phyloP scores from a whole-genome alignment of 768 basidiomycete species.

The Xerocomellus chrysenteron region DNA sequence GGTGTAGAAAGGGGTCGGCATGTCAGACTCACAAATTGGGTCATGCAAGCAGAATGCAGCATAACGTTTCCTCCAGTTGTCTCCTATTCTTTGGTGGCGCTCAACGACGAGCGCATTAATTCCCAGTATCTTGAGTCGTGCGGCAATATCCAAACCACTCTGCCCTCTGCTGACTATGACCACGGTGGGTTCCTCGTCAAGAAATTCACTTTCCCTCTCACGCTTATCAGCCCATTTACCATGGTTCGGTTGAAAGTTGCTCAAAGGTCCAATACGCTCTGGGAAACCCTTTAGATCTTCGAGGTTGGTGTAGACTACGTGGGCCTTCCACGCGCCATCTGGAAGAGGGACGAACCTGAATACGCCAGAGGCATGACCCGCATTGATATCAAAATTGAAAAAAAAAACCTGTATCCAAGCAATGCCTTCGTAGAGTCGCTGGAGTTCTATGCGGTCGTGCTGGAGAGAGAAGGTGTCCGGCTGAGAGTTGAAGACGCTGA shows the following conservation, averaged over 20 bases:
- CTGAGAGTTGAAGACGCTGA: slow-evolving; percentile 27
- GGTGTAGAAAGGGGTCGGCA: not conserved
- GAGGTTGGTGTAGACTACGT: slow-evolving; percentile 49
- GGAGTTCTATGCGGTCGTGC: slow-evolving; percentile 17
- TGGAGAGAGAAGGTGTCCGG: slow-evolving; percentile 24
- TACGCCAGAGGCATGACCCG: slow-evolving; percentile 42
- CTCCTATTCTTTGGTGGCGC: slow-evolving; percentile 27
- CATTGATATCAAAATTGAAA: slow-evolving; percentile 45
- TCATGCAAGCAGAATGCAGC: slow-evolving; percentile 31
- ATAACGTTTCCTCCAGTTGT: slow-evolving; percentile 34
- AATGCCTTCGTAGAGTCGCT: slow-evolving; percentile 35
- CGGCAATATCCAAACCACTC: slow-evolving; percentile 54
- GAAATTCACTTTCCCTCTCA: slow-evolving; percentile 26
- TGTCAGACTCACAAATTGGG: slow-evolving; percentile 29
- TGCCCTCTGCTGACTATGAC: slow-evolving; percentile 54
- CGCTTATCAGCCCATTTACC: slow-evolving; percentile 34
- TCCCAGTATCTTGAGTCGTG: slow-evolving; percentile 44
- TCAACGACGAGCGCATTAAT: slow-evolving; percentile 23
- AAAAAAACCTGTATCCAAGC: slow-evolving; percentile 45
- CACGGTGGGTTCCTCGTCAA: slow-evolving; percentile 49
- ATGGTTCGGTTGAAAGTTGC: slow-evolving; percentile 40
- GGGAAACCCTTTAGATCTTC: slow-evolving; percentile 49
- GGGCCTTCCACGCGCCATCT: slow-evolving; percentile 46
- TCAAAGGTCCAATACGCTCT: slow-evolving; percentile 43
- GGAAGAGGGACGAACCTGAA: slow-evolving; percentile 46